Conservation (phyloP, 768 basidiomycete genomes). For the Boletus sp. region DNA sequence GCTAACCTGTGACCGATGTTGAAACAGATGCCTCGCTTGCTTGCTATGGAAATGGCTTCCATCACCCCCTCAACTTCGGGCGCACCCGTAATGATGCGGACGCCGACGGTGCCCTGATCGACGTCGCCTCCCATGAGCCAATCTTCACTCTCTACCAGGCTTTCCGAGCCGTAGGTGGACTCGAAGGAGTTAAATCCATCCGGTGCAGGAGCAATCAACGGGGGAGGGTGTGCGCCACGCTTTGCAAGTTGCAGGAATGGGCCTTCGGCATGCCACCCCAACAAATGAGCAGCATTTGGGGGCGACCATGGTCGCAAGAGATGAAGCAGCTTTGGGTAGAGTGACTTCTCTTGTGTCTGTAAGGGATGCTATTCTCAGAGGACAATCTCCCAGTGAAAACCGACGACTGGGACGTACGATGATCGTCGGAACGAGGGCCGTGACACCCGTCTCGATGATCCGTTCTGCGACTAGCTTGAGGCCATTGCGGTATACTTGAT, state of each 20-base stretch:
- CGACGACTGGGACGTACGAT: constrained; percentile 49
- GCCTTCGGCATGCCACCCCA: constrained; percentile 92
- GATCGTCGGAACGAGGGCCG: constrained; percentile 68
- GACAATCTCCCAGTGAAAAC: too few species aligned
- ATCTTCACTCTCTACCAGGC: constrained; percentile 60
- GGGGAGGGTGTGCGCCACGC: constrained; percentile 77
- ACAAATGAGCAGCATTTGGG: constrained; percentile 62
- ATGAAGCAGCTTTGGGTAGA: constrained; percentile 69
- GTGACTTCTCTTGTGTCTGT: constrained; percentile 75
- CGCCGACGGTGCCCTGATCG: constrained; percentile 42
- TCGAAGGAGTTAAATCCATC: constrained; percentile 70
- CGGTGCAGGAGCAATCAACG: constrained; percentile 59
- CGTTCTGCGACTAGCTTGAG: constrained; percentile 69
- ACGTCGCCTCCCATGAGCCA: constrained; percentile 54
- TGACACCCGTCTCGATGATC: constrained; percentile 86
- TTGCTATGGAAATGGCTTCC: constrained; percentile 59
- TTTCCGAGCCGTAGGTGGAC: constrained; percentile 66
- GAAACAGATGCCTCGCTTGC: constrained; percentile 66
- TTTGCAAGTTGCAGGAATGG: constrained; percentile 84
- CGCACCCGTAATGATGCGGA: constrained; percentile 82
- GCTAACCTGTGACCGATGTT: constrained; percentile 87
- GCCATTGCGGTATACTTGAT: constrained; percentile 64
- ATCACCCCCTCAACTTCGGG: constrained; percentile 86
- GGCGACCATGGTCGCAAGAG: constrained; percentile 69
- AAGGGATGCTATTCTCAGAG: not conserved